Evolutionary conservation across 768 basidiomycete species (phyloP), one percentile per base, ranked within the genome.

Genomic region (Tephrocybe sp.): DNA sequence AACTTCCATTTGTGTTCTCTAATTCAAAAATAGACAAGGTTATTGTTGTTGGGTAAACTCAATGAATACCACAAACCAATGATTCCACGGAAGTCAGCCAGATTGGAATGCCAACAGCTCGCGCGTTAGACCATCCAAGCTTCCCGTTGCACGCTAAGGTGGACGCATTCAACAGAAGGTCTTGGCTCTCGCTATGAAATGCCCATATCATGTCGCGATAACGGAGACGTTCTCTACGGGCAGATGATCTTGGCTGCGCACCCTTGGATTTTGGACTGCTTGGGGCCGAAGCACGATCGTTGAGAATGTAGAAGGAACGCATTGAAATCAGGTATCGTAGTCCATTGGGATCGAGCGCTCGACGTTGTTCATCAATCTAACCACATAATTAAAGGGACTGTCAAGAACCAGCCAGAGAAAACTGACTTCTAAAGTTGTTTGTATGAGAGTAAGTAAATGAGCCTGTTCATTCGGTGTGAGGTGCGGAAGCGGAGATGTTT

Each of bases 141-240:
- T 91, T 96, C 0, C 84, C 87, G 30, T 80, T 79, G 58, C 91
- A 95, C 11, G 88, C 85, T 3, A 77, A 69, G 13, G 77, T 77
- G 2, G 89, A 88, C 3, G 86, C 83, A 22, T 76, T 72, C 44
- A 97, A 65, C 4, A 99, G 67, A 37, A 98, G 65, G 15, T 89
- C 92, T 60, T 99, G 94, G 60, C 86, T 91, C 67, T 97, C 93
- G 61, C 94, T 97, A 59, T 97, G 89, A 64, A 88, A 95, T 0
- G 95, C 96, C 95, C 96, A 99, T 22, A 98, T 77, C 73, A 98
- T 92, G 65, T 99, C 96, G 27, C 97, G 83, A 66, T 89, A 94
- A 18, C 91, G 83, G 39, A 96, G 75, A n/a, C 92, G 79, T 60
- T 87, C 83, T 58, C 91, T 73, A 58, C 81, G 76, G 24, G 78